phyloP scores from a whole-genome alignment of 805 yeast genomes.

The Kazachstania bromeliacearum region DNA sequence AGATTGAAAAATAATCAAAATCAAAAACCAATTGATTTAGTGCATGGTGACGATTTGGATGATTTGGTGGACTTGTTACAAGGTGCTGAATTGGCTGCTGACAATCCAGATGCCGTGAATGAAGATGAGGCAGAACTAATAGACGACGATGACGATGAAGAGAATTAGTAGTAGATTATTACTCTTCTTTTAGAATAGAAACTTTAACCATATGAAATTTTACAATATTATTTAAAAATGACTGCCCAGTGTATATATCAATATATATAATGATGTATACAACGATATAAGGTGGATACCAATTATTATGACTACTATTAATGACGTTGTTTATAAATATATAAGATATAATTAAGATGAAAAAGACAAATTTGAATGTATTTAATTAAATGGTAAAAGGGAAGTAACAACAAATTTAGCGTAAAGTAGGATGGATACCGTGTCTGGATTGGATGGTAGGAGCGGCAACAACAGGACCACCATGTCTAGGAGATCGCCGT shows the following conservation, averaged over 20 bases:
- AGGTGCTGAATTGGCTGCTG: conserved; percentile 72
- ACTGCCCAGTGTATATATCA: too few species aligned
- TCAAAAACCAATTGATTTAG: conserved; percentile 67
- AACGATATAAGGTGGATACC: too few species aligned
- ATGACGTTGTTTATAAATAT: neutral
- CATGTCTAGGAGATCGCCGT: conserved; percentile 72
- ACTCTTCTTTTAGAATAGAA: too few species aligned
- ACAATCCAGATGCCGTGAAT: conserved; percentile 29
- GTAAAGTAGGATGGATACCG: too few species aligned
- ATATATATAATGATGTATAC: too few species aligned
- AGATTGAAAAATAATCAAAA: conserved; percentile 49
- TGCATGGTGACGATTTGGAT: conserved; percentile 42
- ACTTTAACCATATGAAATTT: too few species aligned
- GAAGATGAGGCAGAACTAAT: conserved; percentile 30
- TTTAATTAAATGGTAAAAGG: too few species aligned
- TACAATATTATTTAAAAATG: too few species aligned
- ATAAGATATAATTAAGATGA: too few species aligned
- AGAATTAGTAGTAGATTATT: neutral
- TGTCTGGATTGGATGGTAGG: neutral
- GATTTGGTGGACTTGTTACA: conserved; percentile 56
- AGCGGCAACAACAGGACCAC: neutral
- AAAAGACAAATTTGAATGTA: too few species aligned
- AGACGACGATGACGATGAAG: conserved; percentile 26
- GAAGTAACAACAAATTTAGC: too few species aligned
- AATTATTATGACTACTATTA: neutral